Conservation (phyloP, 1,284 basidiomycete genomes). For the Chondrostereum purpureum region DNA sequence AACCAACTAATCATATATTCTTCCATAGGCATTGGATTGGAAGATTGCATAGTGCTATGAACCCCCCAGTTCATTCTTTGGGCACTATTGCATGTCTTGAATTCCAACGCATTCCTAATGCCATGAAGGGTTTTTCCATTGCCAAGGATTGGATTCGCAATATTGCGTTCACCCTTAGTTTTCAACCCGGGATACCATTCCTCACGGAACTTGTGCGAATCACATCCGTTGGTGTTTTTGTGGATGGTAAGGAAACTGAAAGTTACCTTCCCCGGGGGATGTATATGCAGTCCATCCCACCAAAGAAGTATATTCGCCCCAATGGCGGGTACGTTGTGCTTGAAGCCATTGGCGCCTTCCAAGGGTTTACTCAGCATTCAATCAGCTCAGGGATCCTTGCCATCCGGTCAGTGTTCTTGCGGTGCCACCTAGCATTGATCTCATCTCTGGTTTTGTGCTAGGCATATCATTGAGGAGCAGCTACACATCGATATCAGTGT, state of each 20-base stretch:
- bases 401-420: slow-evolving; percentile 18
- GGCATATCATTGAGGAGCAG: slow-evolving; percentile 31
- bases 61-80: slow-evolving; percentile 30
- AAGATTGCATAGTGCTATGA: slow-evolving; percentile 33
- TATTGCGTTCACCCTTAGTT: slow-evolving; percentile 23
- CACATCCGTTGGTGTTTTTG: slow-evolving; percentile 20
- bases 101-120: slow-evolving; percentile 28
- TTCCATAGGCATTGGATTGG: slow-evolving; percentile 28
- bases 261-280: slow-evolving; percentile 14
- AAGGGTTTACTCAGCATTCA: background rate
- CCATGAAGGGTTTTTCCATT: slow-evolving; percentile 24
- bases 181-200: slow-evolving; percentile 16
- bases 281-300: background rate
- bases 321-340: background rate
- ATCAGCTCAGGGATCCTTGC: background rate
- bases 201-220: slow-evolving; percentile 27
- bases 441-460: slow-evolving; percentile 19
- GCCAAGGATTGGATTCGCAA: slow-evolving; percentile 35
- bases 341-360: background rate
- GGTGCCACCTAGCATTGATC: slow-evolving; percentile 21
- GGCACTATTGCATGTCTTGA: slow-evolving; percentile 30
- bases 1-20: slow-evolving; percentile 4
- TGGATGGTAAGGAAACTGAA: slow-evolving; percentile 20
- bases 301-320: background rate
- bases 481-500: slow-evolving; percentile 33